Percentiles rank a stretch among this genome's conserved stretches.
phyloP scores from a whole-genome alignment of 2,329 filamentous ascomycete genomes.

The Cladobotryum mycophilum region DNA sequence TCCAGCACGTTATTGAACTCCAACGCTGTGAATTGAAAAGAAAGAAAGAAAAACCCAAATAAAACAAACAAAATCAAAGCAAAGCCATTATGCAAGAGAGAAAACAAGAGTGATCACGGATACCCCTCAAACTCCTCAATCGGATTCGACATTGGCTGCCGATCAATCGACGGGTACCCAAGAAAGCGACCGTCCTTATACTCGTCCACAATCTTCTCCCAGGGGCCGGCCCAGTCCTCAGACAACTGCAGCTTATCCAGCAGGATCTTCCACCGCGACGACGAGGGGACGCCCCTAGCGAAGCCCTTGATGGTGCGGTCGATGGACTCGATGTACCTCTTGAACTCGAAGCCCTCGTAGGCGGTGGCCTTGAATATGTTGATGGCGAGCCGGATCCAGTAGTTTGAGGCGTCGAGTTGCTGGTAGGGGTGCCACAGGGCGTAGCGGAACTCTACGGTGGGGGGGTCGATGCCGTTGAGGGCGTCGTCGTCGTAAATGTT shows the following conservation, averaged over 20 bases:
- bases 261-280: conserved; percentile 4
- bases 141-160: conserved; percentile 1
- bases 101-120: background rate
- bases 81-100: background rate
- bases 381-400: conserved; percentile 8
- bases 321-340: background rate
- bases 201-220: conserved; percentile 5
- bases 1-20: too few relatives aligned
- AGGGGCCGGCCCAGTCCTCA: background rate
- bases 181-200: conserved; percentile 1
- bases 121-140: conserved; percentile 4
- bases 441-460: conserved; percentile 11
- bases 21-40: too few relatives aligned
- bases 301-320: conserved; percentile 4
- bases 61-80: conserved; percentile 31
- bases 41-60: too few relatives aligned
- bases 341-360: background rate
- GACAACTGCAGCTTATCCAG: conserved; percentile 1
- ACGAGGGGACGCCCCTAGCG: background rate
- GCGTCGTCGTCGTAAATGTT: background rate
- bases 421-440: conserved; percentile 13
- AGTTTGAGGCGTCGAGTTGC: conserved; percentile 7
- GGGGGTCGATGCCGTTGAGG: background rate
- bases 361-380: conserved; percentile 2
- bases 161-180: background rate